These are phyloP conservation scores for Cyclotella sp. DNA, from an alignment of 108 stramenopile genomes.

Conservation along the genomic window DNA sequence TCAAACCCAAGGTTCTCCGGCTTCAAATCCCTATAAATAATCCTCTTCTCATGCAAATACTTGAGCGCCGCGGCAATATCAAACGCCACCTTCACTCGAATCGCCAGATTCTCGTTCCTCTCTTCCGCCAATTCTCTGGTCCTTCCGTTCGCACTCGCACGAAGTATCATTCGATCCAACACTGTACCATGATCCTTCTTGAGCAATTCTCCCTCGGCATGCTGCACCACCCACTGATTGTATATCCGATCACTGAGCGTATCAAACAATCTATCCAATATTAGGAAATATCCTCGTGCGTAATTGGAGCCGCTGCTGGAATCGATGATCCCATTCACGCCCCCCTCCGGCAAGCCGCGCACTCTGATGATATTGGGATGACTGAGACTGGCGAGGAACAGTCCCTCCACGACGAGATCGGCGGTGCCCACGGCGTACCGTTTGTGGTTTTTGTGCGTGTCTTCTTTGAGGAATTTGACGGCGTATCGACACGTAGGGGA, in stretches of 20 bases:
- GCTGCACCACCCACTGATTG: conserved; percentile 19
- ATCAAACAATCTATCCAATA: conserved; percentile 81
- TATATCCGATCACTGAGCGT: conserved; percentile 63
- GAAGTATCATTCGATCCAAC: conserved; percentile 5
- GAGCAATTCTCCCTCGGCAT: conserved; percentile 15
- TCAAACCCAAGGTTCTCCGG: conserved; percentile 49
- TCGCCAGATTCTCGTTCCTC: conserved; percentile 43
- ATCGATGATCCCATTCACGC: conserved; percentile 49
- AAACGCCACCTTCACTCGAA: conserved; percentile 75
- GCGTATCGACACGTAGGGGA: conserved; percentile 35
- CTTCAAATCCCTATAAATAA: conserved; percentile 85
- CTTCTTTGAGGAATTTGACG: conserved; percentile 69
- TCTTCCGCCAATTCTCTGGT: background rate
- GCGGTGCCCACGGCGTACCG: conserved; percentile 66
- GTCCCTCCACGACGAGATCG: conserved; percentile 79
- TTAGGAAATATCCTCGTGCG: conserved; percentile 69
- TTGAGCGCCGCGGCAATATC: conserved; percentile 76
- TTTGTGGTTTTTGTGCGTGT: conserved; percentile 54
- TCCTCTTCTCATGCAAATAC: conserved; percentile 70
- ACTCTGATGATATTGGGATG: conserved; percentile 83
- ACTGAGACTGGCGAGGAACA: conserved; percentile 67
- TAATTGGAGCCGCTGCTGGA: background rate
- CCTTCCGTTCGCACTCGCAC: background rate
- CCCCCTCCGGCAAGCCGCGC: conserved; percentile 66
- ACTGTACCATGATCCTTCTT: conserved; percentile 9